These are phyloP conservation scores for Penicillium sp. DNA, from an alignment of 2,329 filamentous ascomycete species.

Conservation along the genomic window DNA sequence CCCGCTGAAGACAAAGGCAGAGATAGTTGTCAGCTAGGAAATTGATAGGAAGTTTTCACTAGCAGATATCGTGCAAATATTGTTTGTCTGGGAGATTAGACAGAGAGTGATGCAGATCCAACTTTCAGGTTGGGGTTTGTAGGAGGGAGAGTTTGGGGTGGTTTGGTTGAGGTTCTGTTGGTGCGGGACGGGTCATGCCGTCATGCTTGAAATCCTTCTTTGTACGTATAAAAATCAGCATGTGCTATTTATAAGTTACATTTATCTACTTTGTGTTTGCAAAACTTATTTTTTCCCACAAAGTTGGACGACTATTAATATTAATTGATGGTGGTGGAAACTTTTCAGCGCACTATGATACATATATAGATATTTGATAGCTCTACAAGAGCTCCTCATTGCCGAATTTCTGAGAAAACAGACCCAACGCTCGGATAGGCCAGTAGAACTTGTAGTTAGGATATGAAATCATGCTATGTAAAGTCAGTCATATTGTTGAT, in stretches of 20 bases:
- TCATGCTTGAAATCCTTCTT: not conserved
- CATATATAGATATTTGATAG: not conserved
- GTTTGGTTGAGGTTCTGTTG: not conserved
- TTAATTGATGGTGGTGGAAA: not conserved
- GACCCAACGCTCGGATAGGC: conserved; percentile 85
- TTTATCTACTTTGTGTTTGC: not conserved
- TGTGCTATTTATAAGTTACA: not conserved
- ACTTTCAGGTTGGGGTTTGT: not conserved
- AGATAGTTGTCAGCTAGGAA: not conserved
- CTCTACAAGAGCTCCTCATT: conserved; percentile 52
- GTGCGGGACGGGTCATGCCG: not conserved
- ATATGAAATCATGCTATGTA: conserved; percentile 84
- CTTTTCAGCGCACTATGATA: not conserved
- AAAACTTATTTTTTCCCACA: not conserved
- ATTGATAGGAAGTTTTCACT: not conserved
- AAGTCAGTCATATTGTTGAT: conserved; percentile 20
- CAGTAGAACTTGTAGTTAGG: conserved; percentile 99
- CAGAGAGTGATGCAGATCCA: not conserved
- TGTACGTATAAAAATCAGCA: not conserved
- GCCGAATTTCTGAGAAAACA: conserved; percentile 74
- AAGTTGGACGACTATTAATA: not conserved
- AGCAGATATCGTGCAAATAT: not conserved
- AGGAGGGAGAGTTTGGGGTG: not conserved
- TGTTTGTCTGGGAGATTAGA: not conserved
- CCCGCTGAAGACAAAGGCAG: not conserved